Evolutionary conservation across 768 basidiomycete genomes (phyloP).

Genomic region (Hebeloma cylindrosporum): DNA sequence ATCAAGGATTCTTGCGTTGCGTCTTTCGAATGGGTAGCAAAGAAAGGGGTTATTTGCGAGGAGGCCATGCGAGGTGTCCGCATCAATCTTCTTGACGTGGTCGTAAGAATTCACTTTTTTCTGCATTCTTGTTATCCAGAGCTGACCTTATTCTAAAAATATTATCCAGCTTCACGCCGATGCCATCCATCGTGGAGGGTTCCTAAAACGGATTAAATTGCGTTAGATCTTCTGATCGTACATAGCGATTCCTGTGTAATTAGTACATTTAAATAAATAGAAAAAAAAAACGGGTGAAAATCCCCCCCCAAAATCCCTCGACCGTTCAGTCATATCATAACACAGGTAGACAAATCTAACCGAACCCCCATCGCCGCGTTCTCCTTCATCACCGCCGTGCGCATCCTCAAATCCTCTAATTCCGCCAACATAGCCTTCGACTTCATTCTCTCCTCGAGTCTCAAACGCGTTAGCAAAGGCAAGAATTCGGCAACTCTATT

Average conservation of each 20-base stretch:
- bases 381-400: slow-evolving; percentile 5
- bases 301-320: slow-evolving; percentile 54
- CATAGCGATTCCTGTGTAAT: slow-evolving; percentile 32
- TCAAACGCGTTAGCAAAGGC: slow-evolving; percentile 42
- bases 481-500: slow-evolving; percentile 39
- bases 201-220: too few relatives aligned
- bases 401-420: slow-evolving; percentile 11
- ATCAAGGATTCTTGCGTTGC: too few relatives aligned
- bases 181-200: slow-evolving; percentile 98
- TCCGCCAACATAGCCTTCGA: slow-evolving; percentile 31
- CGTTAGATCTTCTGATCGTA: too few relatives aligned
- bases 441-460: slow-evolving; percentile 44
- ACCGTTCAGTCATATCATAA: slow-evolving; percentile 30
- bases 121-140: too few relatives aligned
- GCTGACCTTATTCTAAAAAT: too few relatives aligned
- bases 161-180: slow-evolving; percentile 89
- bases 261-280: not conserved
- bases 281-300: not conserved
- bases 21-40: too few relatives aligned
- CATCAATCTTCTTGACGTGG: too few relatives aligned
- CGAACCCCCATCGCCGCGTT: slow-evolving; percentile 5
- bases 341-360: slow-evolving; percentile 11
- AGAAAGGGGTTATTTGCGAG: too few relatives aligned
- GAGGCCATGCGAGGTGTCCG: too few relatives aligned
- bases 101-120: too few relatives aligned